These are phyloP conservation scores for Tubosaeta sp. DNA, from an alignment of 768 basidiomycete genomes.

Conservation along the genomic window DNA sequence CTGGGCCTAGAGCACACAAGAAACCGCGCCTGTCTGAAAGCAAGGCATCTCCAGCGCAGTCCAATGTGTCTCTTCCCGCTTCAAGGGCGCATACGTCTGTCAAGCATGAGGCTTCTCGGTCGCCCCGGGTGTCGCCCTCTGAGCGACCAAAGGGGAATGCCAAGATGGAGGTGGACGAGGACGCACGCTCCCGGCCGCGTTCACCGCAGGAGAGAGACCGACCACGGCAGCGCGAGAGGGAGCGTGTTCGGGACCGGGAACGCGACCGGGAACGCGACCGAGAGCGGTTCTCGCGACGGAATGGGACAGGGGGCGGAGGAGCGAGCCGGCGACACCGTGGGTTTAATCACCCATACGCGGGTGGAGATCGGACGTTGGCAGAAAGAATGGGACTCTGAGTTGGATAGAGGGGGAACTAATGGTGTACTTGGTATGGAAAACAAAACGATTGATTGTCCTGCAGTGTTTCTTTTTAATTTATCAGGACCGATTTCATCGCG, in stretches of 20 bases:
- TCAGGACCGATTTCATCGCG: not conserved
- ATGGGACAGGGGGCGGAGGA: conserved; percentile 40
- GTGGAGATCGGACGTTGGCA: conserved; percentile 75
- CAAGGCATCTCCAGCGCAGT: conserved; percentile 32
- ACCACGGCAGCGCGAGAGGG: conserved; percentile 27
- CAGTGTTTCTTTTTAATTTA: not conserved
- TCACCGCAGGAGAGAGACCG: conserved; percentile 41
- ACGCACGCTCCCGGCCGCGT: conserved; percentile 39
- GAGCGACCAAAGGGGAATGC: conserved; percentile 27
- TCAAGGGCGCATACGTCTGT: conserved; percentile 16
- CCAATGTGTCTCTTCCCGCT: conserved; percentile 28
- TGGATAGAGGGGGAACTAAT: conserved; percentile 19
- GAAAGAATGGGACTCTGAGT: conserved; percentile 73
- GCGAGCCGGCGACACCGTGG: conserved; percentile 35
- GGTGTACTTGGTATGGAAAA: conserved; percentile 37
- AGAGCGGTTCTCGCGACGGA: conserved; percentile 38
- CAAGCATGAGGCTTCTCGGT: conserved; percentile 29
- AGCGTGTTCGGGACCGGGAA: conserved; percentile 33
- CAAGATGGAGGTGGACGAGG: conserved; percentile 60
- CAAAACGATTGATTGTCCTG: conserved; percentile 1
- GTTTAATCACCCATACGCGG: conserved; percentile 32
- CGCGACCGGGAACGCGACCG: conserved; percentile 34
- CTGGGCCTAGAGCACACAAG: conserved; percentile 78
- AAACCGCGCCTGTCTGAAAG: conserved; percentile 68
- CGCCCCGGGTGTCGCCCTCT: conserved; percentile 25